A percentile compares a stretch with the other conserved stretches of the same genome.
These are phyloP conservation scores for Phytophthora agathidicida DNA, from an alignment of 352 stramenopile genomes.

Conservation along the genomic window DNA sequence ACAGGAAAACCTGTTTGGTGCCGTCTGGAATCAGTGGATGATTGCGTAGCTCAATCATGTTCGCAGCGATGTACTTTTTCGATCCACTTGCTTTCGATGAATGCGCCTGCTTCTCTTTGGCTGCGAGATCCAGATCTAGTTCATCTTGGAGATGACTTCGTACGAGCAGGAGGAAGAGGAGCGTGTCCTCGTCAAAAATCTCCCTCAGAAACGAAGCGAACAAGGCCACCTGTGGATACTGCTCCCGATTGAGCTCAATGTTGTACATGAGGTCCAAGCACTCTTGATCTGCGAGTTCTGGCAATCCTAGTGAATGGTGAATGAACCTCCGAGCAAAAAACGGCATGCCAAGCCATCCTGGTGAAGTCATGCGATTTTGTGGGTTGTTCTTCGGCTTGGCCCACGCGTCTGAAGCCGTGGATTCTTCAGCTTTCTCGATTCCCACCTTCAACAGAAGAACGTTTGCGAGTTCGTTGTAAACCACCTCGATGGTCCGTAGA, in stretches of 20 bases:
- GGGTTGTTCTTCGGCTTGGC: neutral
- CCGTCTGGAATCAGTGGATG: slow-evolving; percentile 66
- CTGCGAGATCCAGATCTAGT: slow-evolving; percentile 58
- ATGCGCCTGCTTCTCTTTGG: slow-evolving; percentile 67
- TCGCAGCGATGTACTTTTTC: slow-evolving; percentile 50
- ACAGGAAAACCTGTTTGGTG: slow-evolving; percentile 59
- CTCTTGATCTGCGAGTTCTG: slow-evolving; percentile 70
- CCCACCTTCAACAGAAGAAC: slow-evolving; percentile 17
- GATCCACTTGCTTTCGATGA: slow-evolving; percentile 39
- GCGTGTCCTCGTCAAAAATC: slow-evolving; percentile 64
- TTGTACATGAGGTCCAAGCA: slow-evolving; percentile 77
- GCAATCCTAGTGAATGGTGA: slow-evolving; percentile 53
- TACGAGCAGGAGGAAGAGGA: slow-evolving; percentile 70
- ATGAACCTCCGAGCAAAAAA: slow-evolving; percentile 63
- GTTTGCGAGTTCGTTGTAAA: slow-evolving; percentile 64
- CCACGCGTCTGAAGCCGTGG: neutral
- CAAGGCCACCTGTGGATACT: slow-evolving; percentile 51
- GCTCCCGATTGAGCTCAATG: slow-evolving; percentile 49
- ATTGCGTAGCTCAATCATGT: slow-evolving; percentile 35
- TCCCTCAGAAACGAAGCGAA: slow-evolving; percentile 78
- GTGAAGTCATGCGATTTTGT: neutral
- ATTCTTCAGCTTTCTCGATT: slow-evolving; percentile 4
- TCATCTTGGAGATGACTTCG: slow-evolving; percentile 49
- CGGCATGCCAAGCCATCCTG: slow-evolving; percentile 53
- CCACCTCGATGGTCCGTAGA: slow-evolving; percentile 60